Evolutionary conservation across 331 rosid species (phyloP).

Genomic region (Rosa hybrid): DNA sequence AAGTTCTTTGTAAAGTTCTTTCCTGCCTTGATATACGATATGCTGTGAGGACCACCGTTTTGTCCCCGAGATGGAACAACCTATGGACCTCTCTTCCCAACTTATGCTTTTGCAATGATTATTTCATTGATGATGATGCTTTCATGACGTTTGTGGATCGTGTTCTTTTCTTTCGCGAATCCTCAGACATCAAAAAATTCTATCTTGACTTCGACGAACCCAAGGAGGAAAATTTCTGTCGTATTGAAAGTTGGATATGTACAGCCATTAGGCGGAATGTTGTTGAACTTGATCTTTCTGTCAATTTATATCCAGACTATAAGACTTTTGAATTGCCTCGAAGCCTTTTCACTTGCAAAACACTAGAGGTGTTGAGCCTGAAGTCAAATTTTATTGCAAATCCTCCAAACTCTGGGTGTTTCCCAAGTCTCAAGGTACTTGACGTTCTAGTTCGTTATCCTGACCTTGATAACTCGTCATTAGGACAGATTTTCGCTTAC

Average conservation of each 20-base stretch:
- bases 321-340: background rate
- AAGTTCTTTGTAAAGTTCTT: background rate
- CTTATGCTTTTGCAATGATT: background rate
- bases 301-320: background rate
- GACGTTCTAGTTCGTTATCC: background rate
- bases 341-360: slow-evolving; percentile 11
- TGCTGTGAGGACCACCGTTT: background rate
- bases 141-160: background rate
- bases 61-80: background rate
- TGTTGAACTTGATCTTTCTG: slow-evolving; percentile 1
- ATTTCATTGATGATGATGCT: background rate
- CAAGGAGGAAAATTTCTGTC: background rate
- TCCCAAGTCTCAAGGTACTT: slow-evolving; percentile 9
- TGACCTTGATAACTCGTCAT: background rate
- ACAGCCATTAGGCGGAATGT: background rate
- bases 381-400: background rate
- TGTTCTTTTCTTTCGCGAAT: background rate
- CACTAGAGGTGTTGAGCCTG: slow-evolving; percentile 5
- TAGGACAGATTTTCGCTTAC: background rate
- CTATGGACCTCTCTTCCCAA: background rate
- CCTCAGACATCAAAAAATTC: background rate
- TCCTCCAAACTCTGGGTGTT: background rate
- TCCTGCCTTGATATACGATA: background rate
- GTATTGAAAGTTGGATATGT: background rate
- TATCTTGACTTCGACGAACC: background rate